Percentiles rank a stretch among this genome's conserved stretches.
These are phyloP conservation scores for Apiosordaria backusii DNA, from an alignment of 495 filamentous ascomycete genomes.

Conservation along the genomic window DNA sequence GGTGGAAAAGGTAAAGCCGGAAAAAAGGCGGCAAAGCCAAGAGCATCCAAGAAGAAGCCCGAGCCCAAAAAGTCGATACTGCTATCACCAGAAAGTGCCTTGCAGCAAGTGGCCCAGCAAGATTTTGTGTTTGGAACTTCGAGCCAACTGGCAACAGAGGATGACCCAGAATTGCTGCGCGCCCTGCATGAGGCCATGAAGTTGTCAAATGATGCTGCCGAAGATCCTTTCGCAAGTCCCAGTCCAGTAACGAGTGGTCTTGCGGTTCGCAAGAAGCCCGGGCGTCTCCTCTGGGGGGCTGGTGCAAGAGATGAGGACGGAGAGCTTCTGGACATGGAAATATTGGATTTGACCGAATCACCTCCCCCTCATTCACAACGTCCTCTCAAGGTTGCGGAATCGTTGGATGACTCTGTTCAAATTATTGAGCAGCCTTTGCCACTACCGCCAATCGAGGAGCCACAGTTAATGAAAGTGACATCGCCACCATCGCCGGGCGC, in stretches of 20 bases:
- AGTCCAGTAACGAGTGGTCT: conserved; percentile 32
- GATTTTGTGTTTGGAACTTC: conserved; percentile 90
- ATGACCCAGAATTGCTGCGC: conserved; percentile 64
- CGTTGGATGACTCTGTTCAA: not conserved
- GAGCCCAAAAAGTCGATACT: conserved; percentile 49
- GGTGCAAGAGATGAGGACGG: conserved; percentile 62
- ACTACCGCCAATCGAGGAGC: not conserved
- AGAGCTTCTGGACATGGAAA: conserved; percentile 55
- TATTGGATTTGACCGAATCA: conserved; percentile 54
- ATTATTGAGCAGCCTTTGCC: not conserved
- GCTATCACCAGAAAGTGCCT: conserved; percentile 69
- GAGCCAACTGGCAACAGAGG: conserved; percentile 77
- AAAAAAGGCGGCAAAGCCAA: conserved; percentile 33
- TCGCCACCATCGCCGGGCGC: not conserved
- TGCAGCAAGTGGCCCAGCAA: conserved; percentile 64
- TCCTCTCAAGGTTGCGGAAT: not conserved
- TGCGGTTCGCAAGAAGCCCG: conserved; percentile 16
- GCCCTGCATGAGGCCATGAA: conserved; percentile 68
- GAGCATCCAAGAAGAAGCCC: conserved; percentile 41
- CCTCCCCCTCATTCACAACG: conserved; percentile 17
- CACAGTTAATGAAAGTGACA: not conserved
- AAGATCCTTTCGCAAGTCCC: conserved; percentile 36
- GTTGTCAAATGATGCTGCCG: conserved; percentile 50
- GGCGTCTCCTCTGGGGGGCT: conserved; percentile 59
- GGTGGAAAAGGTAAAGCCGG: conserved; percentile 30